Evolutionary conservation across 345 rosid genomes (phyloP).

Genomic region (Lepidium africanum): DNA sequence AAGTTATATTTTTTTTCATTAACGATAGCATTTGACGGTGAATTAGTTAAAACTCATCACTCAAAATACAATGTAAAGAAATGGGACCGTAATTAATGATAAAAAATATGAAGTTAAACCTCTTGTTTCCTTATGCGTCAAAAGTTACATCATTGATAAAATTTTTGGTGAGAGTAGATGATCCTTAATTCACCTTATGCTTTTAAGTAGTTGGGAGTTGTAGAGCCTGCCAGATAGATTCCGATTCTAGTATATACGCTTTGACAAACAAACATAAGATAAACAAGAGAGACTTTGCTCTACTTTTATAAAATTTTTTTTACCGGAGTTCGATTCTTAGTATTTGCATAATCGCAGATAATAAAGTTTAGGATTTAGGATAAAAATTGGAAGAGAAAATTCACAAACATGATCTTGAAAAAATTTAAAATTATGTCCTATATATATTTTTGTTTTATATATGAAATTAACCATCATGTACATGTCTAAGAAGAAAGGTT

Average conservation of each 20-base stretch:
- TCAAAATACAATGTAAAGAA: not conserved
- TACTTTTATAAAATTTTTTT: no score
- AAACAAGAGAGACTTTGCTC: no score
- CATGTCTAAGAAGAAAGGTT: not conserved
- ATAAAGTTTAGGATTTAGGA: no score
- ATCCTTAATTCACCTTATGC: not conserved
- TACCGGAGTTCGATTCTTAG: no score
- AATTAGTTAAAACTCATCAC: not conserved
- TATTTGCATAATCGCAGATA: no score
- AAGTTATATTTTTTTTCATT: not conserved
- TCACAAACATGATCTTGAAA: no score
- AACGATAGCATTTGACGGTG: not conserved
- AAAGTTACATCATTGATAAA: not conserved
- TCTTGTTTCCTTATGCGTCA: not conserved
- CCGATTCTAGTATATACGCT: not conserved
- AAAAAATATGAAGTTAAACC: not conserved
- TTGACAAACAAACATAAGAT: not conserved
- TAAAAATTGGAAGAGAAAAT: no score
- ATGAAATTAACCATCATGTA: not conserved
- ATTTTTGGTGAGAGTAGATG: not conserved
- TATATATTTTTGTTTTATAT: not conserved
- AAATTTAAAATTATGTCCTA: no score
- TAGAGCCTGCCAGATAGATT: not conserved
- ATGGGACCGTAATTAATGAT: not conserved
- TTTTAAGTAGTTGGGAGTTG: slow-evolving; percentile 15